A percentile compares a stretch with the other conserved stretches of the same genome.
These are phyloP conservation scores for Veloboletus limbatus DNA, from an alignment of 1,284 basidiomycete species.

Conservation along the genomic window DNA sequence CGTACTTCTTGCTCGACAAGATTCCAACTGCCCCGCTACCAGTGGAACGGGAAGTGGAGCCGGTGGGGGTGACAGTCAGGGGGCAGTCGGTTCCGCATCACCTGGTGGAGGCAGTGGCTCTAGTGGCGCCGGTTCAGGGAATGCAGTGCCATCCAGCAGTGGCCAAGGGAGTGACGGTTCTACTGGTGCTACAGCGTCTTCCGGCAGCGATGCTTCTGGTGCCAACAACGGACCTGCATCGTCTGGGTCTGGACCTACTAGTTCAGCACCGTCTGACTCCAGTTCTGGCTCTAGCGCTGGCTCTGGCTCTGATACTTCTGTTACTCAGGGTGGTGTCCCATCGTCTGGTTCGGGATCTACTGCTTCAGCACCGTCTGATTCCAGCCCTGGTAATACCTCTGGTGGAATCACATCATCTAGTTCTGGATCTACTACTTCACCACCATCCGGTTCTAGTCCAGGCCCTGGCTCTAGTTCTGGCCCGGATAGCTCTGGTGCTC, in stretches of 20 bases:
- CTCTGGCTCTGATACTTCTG: neutral
- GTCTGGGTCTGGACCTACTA: neutral
- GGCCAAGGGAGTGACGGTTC: neutral
- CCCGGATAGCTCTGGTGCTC: neutral
- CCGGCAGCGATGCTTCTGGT: conserved; percentile 7
- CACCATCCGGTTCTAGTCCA: neutral
- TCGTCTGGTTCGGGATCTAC: conserved; percentile 1
- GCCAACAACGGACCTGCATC: neutral
- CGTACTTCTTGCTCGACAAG: conserved; percentile 26
- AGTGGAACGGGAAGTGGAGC: neutral
- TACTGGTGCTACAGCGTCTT: no score
- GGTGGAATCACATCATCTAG: neutral
- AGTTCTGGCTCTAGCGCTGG: neutral
- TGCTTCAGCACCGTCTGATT: neutral
- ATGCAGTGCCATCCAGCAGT: neutral
- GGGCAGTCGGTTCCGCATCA: no score
- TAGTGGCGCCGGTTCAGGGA: neutral
- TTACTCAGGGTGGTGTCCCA: neutral
- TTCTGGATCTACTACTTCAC: neutral
- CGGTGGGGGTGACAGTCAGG: neutral
- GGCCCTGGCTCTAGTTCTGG: neutral
- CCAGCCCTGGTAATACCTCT: neutral
- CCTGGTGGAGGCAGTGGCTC: neutral
- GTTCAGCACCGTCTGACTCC: conserved; percentile 8
- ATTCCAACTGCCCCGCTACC: conserved; percentile 17